Evolutionary conservation across 176 grass and related monocot genomes (phyloP), one percentile per base, ranked within the genome.

Genomic region (Pontederia crassipes): DNA sequence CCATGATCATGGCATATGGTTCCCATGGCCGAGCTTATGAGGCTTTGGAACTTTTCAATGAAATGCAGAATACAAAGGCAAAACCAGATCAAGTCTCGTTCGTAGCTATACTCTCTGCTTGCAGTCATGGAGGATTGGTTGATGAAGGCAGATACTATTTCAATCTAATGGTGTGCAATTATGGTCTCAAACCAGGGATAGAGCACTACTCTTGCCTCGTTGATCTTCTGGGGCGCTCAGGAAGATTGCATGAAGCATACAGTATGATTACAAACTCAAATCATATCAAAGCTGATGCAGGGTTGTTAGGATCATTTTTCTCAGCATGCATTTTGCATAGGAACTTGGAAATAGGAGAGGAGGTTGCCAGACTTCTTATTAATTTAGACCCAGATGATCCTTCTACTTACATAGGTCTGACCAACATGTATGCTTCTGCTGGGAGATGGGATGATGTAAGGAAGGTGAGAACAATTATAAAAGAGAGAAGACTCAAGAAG

Each of bases 1-100:
- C 71, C 60, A 74, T 74, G 59, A 74, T 74, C 10, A 55, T 74
- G 71, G 71, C 71, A 16, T 74, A 64, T 56, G 71, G 50, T 9
- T 74, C 71, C 49, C 71, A 74, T 56, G 71, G 71, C 9, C 71
- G 17, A 18, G 50, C 71, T 2, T 12, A 16, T 28, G 60, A 74
- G 46, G 49, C 71, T 8, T 60, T 74, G 18, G 35, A 74, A 16
- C 71, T 74, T 54, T 64, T 74, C 49, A 12, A 28, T 26, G 49
- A 74, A 74, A 47, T 74, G 71, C 71, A 55, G 71, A 61, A 64
- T 2, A 49, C 9, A 9, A 46, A 61, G 27, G 32, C 48, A 55
- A 64, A 74, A 54, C 71, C 60, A 53, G 71, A 74, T 46, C n/a
- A 52, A 64, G 71, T 74, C 6, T 64, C 71, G 47, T 74, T 74